These are phyloP conservation scores for Gossypium herbaceum DNA, from an alignment of 345 rosid genomes.

Conservation along the genomic window DNA sequence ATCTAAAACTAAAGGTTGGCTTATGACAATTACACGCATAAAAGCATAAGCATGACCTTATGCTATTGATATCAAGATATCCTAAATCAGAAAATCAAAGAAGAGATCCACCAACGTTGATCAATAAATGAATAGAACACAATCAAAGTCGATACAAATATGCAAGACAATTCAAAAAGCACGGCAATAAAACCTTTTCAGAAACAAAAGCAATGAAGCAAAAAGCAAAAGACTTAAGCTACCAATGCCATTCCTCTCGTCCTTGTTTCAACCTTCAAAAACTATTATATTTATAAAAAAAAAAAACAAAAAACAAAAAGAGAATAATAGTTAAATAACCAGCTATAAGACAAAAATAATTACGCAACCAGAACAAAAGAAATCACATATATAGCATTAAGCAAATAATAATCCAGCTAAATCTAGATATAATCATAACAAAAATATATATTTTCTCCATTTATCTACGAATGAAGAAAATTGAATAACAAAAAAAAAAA, in stretches of 20 bases:
- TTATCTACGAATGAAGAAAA: neutral
- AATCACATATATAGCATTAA: neutral
- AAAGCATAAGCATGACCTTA: neutral
- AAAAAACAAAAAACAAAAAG: neutral
- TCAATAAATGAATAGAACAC: conserved; percentile 16
- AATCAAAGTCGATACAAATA: neutral
- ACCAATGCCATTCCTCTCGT: neutral
- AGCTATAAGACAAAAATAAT: neutral
- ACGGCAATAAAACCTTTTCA: neutral
- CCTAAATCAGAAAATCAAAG: conserved; percentile 1
- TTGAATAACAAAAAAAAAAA: neutral
- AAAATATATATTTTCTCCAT: neutral
- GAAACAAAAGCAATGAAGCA: neutral
- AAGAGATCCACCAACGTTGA: conserved; percentile 1
- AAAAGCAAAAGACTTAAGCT: neutral
- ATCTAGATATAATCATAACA: neutral
- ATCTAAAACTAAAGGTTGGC: conserved; percentile 6
- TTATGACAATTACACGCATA: neutral
- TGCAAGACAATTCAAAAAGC: neutral
- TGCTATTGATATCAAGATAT: neutral
- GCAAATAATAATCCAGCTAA: neutral
- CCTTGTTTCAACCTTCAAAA: neutral
- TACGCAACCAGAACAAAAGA: neutral
- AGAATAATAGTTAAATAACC: neutral
- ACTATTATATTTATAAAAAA: neutral